Base-by-base conservation (phyloP, 208 protist genomes). In the Leishmania tarentolae region DNA sequence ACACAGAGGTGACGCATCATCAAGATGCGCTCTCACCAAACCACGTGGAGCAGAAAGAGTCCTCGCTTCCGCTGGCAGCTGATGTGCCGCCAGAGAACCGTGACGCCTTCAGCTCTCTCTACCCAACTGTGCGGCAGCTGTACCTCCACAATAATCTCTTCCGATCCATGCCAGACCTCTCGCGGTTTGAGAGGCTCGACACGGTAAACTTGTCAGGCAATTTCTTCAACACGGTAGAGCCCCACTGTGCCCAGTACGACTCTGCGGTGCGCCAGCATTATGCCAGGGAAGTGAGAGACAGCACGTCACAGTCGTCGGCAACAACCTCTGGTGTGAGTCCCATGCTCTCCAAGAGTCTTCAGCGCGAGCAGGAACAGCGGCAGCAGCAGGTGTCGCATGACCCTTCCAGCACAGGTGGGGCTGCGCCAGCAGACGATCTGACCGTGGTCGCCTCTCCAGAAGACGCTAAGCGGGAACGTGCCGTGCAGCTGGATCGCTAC, bases 81-180 rank as follows among this genome's bases (percentile, higher is more conserved):
- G 52, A 56, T 11, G 76, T 90, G 19, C 83, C 76, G 8, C 47
- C 56, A 35, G 82, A 80, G 63, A 35, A 87, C 3, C 89, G 87
- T 17, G 94, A 97, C 83, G 91, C 87, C 75, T 98, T 96, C 81
- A 90, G 93, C 80, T 96, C 91, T 17, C 82, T 94, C 31, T 94
- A 97, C 59, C 90, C 89, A 35, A 94, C 97, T 5, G 76, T 99
- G 44, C 86, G 92, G 17, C 96, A 97, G 81, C 80, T 99, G 28
- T 99, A 98, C 84, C 77, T 99, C 21, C 96, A 99, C 78, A 94
- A 99, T 77, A 99, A 99, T 75, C 37, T 91, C 15, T 93, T 99
- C 31, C 73, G 85, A 8, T 71, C 74, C 13, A 98, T 99, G 87
- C 94, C 97, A 3, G 91, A 97, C 79, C 79, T 99, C 5, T 88